Conservation (phyloP, 129 eudicot genomes). For the Silybum marianum region DNA sequence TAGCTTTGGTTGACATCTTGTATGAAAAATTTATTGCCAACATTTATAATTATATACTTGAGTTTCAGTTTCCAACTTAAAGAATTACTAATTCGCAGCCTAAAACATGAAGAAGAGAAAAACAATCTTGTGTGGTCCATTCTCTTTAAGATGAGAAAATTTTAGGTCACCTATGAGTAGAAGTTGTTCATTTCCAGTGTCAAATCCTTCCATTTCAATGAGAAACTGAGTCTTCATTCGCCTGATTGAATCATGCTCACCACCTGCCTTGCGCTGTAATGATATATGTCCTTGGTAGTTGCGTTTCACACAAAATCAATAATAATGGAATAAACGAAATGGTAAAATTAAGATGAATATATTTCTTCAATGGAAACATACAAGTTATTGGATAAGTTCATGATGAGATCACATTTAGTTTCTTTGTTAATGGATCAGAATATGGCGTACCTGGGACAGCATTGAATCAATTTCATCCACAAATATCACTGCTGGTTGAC, state of each 20-base stretch:
- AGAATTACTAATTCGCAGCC: neutral
- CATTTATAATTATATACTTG: neutral
- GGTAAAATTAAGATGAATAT: neutral
- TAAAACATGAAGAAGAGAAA: neutral
- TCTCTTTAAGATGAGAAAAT: neutral
- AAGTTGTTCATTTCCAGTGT: constrained; percentile 76
- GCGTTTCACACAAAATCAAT: constrained; percentile 18
- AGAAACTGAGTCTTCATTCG: constrained; percentile 94
- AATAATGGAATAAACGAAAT: neutral
- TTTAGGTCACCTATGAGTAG: constrained; percentile 73
- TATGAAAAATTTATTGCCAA: neutral
- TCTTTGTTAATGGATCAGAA: constrained; percentile 15
- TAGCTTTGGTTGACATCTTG: constrained; percentile 1
- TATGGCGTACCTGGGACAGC: constrained; percentile 68
- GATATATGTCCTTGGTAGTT: constrained; percentile 16
- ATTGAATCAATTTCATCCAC: constrained; percentile 98
- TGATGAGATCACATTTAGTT: constrained; percentile 6
- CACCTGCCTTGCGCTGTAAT: constrained; percentile 92
- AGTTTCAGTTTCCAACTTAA: too few relatives aligned
- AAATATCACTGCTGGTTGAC: constrained; percentile 96
- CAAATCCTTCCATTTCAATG: constrained; percentile 99
- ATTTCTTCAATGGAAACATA: neutral
- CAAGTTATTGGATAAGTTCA: neutral
- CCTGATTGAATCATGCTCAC: constrained; percentile 95
- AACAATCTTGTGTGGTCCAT: neutral